Percentiles rank a stretch among this genome's conserved stretches.
Conservation (phyloP, 805 yeast species). For the Yarrowia hollandica region DNA sequence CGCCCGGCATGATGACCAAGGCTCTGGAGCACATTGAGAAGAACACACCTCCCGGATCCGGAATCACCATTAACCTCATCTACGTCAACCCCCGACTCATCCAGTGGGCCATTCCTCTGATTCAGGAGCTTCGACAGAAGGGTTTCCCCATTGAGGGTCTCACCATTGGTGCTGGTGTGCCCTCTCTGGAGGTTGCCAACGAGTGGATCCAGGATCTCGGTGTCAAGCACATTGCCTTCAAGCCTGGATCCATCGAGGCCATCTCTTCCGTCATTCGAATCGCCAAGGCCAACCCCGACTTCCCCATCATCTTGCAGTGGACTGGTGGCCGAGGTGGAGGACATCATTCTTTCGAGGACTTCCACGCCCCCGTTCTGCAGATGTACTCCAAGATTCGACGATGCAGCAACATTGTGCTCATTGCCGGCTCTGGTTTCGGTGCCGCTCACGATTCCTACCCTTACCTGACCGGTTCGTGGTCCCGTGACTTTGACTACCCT, state of each 20-base stretch:
- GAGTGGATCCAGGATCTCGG: conserved; percentile 94
- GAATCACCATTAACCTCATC: conserved; percentile 87
- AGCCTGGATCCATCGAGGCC: conserved; percentile 96
- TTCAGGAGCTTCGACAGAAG: conserved; percentile 79
- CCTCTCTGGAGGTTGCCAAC: conserved; percentile 93
- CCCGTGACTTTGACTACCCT: conserved; percentile 82
- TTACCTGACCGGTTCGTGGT: conserved; percentile 96
- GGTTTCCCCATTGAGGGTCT: conserved; percentile 96
- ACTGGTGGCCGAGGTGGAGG: conserved; percentile 99
- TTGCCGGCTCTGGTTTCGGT: conserved; percentile 99
- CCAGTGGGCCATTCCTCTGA: conserved; percentile 98
- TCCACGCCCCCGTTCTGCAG: conserved; percentile 95
- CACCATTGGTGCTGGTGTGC: conserved; percentile 99
- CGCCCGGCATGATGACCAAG: conserved; percentile 62
- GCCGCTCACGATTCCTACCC: conserved; percentile 96
- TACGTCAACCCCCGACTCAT: conserved; percentile 97
- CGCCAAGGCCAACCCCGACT: conserved; percentile 91
- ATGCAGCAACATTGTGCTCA: conserved; percentile 80
- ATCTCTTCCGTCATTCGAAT: conserved; percentile 82
- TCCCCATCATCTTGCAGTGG: conserved; percentile 99
- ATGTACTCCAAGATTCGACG: conserved; percentile 95
- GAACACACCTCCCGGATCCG: conserved; percentile 77
- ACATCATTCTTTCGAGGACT: conserved; percentile 98
- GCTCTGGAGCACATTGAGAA: conserved; percentile 76
- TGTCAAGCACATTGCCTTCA: conserved; percentile 88